Base-by-base conservation (phyloP, 2,329 filamentous ascomycete genomes). In the Cladosporium sp. region DNA sequence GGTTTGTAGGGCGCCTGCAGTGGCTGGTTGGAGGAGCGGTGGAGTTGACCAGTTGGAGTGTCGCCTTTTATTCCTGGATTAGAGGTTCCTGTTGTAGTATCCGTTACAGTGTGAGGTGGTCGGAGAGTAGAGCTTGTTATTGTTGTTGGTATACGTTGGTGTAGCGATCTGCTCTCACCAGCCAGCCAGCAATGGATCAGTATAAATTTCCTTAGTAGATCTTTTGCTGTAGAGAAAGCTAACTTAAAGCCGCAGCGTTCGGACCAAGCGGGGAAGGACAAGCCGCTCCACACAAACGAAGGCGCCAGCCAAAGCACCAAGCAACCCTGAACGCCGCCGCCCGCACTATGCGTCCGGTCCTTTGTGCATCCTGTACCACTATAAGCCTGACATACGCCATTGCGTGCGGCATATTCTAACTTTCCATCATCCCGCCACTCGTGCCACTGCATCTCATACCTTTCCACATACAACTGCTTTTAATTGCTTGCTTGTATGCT, bases 261-360 rank as follows among this genome's bases (percentile, higher is more conserved):
- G 39, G 51, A 54, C 51, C 51, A 54, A 32, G 51, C 51, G 51
- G 51, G 51, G 51, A 54, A 54, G 26, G 18, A 16, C 36, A 5
- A 46, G n/a, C n/a, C 39, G 39, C 39, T 46, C 39, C 39, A 46
- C 39, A 46, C n/a, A 7, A 46, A 8, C 39, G 8, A 21, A 18
- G 16, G 34, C 34, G 16, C 34, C 34, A 18, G n/a, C n/a, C n/a
- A n/a, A n/a, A n/a, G n/a, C n/a, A 46, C n/a, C 51, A 32, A 3
- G 48, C 48, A 51, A 51, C 48, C 48, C 48, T 51, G 48, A 51
- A 51, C 48, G 51, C 51, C 39, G 3, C 51, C 28, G 51, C 51
- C 51, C 51, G 51, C 51, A 46, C 34, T 16, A 39, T 39, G 14
- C 34, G 34, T 7, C 28, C 28, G 16, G 34, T 7, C 28, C 28